Evolutionary conservation across 228 moss, liverwort and hornwort genomes (phyloP).

Genomic region (Sphagnum fallax): DNA sequence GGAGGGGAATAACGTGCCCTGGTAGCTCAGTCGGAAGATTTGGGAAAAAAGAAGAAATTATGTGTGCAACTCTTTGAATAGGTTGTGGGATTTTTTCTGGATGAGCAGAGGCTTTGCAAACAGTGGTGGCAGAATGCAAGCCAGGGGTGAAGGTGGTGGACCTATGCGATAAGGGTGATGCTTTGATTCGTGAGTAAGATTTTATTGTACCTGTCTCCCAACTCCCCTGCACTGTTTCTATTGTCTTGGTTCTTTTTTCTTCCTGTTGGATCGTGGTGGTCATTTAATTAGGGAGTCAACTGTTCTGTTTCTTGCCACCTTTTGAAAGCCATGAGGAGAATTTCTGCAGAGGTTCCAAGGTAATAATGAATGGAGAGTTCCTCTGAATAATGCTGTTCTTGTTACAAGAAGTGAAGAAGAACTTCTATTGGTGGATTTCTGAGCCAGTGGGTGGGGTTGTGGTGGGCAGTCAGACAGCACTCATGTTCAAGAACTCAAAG

Average conservation of each 20-base stretch:
- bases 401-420: no score
- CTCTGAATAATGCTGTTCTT: no score
- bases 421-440: no score
- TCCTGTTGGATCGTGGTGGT: not conserved
- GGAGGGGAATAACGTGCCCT: not conserved
- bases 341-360: no score
- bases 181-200: constrained; percentile 73
- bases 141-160: constrained; percentile 77
- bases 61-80: not conserved
- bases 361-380: no score
- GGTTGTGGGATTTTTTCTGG: not conserved
- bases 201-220: not conserved
- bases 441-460: no score
- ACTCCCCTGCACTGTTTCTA: not conserved
- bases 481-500: constrained; percentile 75
- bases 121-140: constrained; percentile 65
- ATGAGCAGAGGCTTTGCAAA: constrained; percentile 74
- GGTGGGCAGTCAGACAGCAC: constrained; percentile 56
- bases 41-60: not conserved
- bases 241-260: not conserved
- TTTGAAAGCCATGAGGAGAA: not conserved
- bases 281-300: not conserved
- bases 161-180: constrained; percentile 81
- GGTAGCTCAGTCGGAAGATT: not conserved
- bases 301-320: not conserved